Evolutionary conservation across 106 monocot genomes (phyloP), one percentile per base, ranked within the genome.

Genomic region (Acanthochlamys bracteata): DNA sequence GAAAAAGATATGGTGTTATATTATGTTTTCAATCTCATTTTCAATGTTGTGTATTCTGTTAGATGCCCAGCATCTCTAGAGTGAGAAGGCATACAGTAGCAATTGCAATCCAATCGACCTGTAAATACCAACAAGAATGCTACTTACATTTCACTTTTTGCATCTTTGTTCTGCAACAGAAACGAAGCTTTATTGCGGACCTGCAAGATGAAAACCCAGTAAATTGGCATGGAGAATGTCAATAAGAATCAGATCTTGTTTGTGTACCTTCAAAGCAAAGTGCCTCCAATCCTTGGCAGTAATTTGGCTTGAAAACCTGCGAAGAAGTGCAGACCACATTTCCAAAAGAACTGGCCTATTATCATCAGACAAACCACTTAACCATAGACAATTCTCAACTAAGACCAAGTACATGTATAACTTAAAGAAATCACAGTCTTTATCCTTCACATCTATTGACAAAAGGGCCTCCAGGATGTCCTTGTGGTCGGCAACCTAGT

Each of bases 251-350:
- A 43, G 43, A 43, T 43, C 43, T 43, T 43, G 13, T 10, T 54
- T 49, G 10, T 64, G n/a, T 23, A 96, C 95, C 85, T 91, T 91
- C 25, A 90, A 77, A 9, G 96, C 96, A 73, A 88, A 88, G 20
- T 77, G 69, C 60, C 96, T 82, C 91, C 87, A 96, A 49, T 96
- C 85, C 15, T 84, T 88, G 67, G 78, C 80, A 57, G 82, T 70
- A 59, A 96, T 91, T 54, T 91, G 88, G 58, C 46, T 70, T 6
- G 96, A 84, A 57, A 84, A 91, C 43, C 65, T 83, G 17, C 81
- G 84, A 11, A 91, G 85, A 83, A 60, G 83, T 43, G 74, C 84
- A 23, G 40, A 60, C 91, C 96, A 96, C 64, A 70, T 60, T 45
- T 83, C 39, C 39, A 81, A 41, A 58, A 80, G 14, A 59, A 20